Conservation (phyloP, 179 eudicot genomes). For the Camellia oleifera region DNA sequence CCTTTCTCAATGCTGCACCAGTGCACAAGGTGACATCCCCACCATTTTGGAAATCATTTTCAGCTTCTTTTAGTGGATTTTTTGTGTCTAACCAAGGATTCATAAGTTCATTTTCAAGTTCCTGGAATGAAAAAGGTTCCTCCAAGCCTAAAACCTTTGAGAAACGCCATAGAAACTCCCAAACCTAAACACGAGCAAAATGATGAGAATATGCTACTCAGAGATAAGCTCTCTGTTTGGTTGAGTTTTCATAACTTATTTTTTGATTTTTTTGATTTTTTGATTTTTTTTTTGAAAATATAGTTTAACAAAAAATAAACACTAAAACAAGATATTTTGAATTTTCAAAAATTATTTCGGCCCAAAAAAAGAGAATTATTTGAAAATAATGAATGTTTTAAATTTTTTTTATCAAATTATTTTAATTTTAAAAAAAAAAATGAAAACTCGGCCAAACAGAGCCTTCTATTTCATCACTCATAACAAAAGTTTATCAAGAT, state of each 20-base stretch:
- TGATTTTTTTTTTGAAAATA: too few species aligned
- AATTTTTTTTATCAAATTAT: too few species aligned
- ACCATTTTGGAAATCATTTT: constrained; percentile 24
- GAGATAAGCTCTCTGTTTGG: neutral
- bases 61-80: constrained; percentile 29
- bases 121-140: constrained; percentile 50
- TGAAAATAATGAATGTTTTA: too few species aligned
- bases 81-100: constrained; percentile 68
- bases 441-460: too few species aligned
- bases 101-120: constrained; percentile 71
- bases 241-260: too few species aligned
- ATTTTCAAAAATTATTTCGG: too few species aligned
- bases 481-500: neutral
- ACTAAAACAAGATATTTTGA: too few species aligned
- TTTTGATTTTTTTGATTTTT: too few species aligned
- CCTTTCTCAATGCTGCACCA: constrained; percentile 52
- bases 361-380: too few species aligned
- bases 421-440: too few species aligned
- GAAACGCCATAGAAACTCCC: constrained; percentile 65
- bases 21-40: constrained; percentile 36
- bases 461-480: neutral
- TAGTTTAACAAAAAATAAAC: too few species aligned
- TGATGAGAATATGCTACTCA: constrained; percentile 14
- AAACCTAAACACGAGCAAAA: constrained; percentile 41
- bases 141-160: constrained; percentile 59